Evolutionary conservation across 2,329 filamentous ascomycete genomes (phyloP).

Genomic region (Emergomyces africanus): DNA sequence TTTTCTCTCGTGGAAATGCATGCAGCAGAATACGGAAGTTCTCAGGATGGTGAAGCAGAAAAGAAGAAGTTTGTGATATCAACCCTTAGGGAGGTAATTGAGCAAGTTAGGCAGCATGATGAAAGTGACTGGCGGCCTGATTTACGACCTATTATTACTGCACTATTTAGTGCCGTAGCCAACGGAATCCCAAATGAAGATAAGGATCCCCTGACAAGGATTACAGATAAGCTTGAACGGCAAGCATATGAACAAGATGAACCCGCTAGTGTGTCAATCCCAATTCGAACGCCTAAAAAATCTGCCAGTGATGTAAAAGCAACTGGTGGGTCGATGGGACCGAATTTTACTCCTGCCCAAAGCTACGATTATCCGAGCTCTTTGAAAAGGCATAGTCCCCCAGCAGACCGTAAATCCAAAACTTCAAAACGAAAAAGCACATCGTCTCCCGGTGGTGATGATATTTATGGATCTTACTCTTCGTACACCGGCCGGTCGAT

Average conservation of each 20-base stretch:
- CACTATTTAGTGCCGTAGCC: background rate
- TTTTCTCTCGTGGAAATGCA: background rate
- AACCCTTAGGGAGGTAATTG: background rate
- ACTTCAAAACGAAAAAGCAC: slow-evolving; percentile 18
- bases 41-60: background rate
- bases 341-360: background rate
- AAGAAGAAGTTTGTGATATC: background rate
- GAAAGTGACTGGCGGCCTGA: background rate
- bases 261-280: background rate
- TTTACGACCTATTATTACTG: background rate
- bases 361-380: slow-evolving; percentile 3
- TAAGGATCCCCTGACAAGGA: background rate
- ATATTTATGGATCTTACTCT: slow-evolving; percentile 8
- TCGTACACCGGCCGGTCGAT: slow-evolving; percentile 12
- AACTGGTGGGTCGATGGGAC: background rate
- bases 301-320: slow-evolving; percentile 2
- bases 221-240: background rate
- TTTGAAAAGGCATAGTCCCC: slow-evolving; percentile 24
- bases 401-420: slow-evolving; percentile 17
- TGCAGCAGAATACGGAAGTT: background rate
- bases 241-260: background rate
- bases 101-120: background rate
- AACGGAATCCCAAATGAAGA: background rate
- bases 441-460: slow-evolving; percentile 16
- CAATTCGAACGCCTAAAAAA: background rate